Base-by-base conservation (phyloP, 768 basidiomycete genomes). In the Lactarius indigo region DNA sequence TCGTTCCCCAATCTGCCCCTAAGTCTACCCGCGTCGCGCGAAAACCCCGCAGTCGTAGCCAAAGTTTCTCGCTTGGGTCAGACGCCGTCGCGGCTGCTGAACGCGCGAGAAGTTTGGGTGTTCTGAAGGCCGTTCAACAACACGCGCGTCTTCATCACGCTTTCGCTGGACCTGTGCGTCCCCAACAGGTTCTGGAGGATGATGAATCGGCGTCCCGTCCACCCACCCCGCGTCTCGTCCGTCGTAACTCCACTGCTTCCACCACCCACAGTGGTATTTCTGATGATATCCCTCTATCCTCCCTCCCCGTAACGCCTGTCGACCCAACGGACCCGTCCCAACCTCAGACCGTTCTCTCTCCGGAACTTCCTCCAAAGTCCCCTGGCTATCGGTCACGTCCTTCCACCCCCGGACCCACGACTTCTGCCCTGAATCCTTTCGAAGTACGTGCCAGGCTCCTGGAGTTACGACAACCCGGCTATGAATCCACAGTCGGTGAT, bases 121-220 rank as follows among this genome's bases (percentile, higher is more conserved):
- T 91, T 13, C 73, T 92, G 47, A 80, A 85, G 68, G 83, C 84
- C 1, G 84, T 91, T 5, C 86, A 89, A 68, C 76, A 85, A 9
- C 87, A 90, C 69, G 81, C 85, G 13, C 84, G 87, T 13, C 81
- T 85, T 13, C 81, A 80, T 1, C 90, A 90, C 70, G 80, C 83
- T 0, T 87, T 89, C 63, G 78, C 71, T 1, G 70, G 68, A 2
- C 72, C 74, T 33, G 57, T 57, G 42, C 69, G 63, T 31, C 63
- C 57, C 4, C 63, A 57, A 50, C 63, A 63, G 8, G 57, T 35
- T 55, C 18, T 33, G 56, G 60, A 64, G 37, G 64, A 74, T 33
- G 60, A 71, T 18, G 71, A 67, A 30, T 61, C 63, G 12, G 50
- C 67, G 7, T 64, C 65, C 18, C 71, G 70, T 17, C 70, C 72